phyloP scores from a whole-genome alignment of 495 filamentous ascomycete genomes.

The Neurospora sp. region DNA sequence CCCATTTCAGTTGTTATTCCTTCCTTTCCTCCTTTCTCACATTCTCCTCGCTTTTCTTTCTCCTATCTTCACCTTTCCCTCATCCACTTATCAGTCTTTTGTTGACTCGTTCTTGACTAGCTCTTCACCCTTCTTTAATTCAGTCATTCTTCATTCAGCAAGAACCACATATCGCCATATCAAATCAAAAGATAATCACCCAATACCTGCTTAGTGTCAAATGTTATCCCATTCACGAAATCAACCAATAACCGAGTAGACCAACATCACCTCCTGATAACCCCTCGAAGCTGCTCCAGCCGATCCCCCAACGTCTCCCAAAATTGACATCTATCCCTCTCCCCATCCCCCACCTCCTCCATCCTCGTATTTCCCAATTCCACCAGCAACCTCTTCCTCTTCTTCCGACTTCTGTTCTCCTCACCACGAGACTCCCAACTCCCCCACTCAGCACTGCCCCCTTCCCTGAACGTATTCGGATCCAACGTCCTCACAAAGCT shows the following conservation, averaged over 20 bases:
- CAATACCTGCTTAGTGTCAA: not conserved
- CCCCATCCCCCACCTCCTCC: conserved; percentile 12
- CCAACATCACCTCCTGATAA: conserved; percentile 15
- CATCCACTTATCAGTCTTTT: not conserved
- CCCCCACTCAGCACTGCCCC: conserved; percentile 24
- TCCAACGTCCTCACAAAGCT: conserved; percentile 31
- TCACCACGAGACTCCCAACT: conserved; percentile 13
- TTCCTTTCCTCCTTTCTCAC: not conserved
- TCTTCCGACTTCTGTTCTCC: conserved; percentile 20
- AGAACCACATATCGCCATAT: not conserved
- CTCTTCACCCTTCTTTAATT: not conserved
- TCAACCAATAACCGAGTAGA: not conserved
- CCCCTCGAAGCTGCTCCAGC: not conserved
- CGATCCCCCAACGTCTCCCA: conserved; percentile 28
- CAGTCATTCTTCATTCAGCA: not conserved
- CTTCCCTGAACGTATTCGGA: conserved; percentile 17
- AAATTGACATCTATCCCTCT: conserved; percentile 14
- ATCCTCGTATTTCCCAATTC: conserved; percentile 18
- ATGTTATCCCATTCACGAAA: not conserved
- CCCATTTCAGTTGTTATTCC: not conserved
- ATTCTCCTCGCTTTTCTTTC: not conserved
- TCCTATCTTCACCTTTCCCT: not conserved
- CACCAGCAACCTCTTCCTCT: conserved; percentile 8
- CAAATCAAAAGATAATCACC: not conserved
- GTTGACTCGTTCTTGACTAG: not conserved